Percentiles rank a stretch among this genome's conserved stretches.
Evolutionary conservation across 2,329 filamentous ascomycete species (phyloP).

Genomic region (Pseudogymnoascus sp.): DNA sequence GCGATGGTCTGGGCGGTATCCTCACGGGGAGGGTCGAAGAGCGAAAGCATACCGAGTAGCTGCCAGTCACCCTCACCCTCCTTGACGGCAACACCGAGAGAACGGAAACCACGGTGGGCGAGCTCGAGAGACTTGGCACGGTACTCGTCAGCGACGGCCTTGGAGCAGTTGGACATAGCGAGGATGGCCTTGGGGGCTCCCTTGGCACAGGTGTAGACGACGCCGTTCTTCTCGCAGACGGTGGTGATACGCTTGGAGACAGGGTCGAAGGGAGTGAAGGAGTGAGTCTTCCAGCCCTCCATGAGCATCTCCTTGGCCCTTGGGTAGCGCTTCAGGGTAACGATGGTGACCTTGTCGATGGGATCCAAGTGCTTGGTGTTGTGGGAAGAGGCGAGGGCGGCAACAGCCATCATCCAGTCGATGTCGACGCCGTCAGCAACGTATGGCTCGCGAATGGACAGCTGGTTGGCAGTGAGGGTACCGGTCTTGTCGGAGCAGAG

Average conservation of each 20-base stretch:
- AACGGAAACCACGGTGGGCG: slow-evolving; percentile 71
- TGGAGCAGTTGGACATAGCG: slow-evolving; percentile 57
- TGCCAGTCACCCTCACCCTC: slow-evolving; percentile 68
- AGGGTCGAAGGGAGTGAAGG: slow-evolving; percentile 70
- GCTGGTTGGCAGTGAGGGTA: slow-evolving; percentile 67
- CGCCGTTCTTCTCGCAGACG: slow-evolving; percentile 58
- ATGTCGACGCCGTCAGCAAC: slow-evolving; percentile 69
- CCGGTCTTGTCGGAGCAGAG: slow-evolving; percentile 78
- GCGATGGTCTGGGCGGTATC: slow-evolving; percentile 72
- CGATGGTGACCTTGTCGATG: slow-evolving; percentile 71
- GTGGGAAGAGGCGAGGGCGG: slow-evolving; percentile 68
- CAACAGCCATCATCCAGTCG: slow-evolving; percentile 79
- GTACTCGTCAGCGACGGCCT: slow-evolving; percentile 58
- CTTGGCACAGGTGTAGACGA: slow-evolving; percentile 66
- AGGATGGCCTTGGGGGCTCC: slow-evolving; percentile 70
- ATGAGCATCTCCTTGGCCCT: slow-evolving; percentile 68
- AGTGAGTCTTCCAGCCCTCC: slow-evolving; percentile 67
- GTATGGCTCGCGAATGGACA: slow-evolving; percentile 68
- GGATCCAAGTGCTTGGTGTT: slow-evolving; percentile 72
- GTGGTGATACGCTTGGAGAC: slow-evolving; percentile 73
- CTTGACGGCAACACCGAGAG: slow-evolving; percentile 69
- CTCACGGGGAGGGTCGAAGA: slow-evolving; percentile 73
- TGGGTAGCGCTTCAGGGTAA: slow-evolving; percentile 68
- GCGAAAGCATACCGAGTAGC: slow-evolving; percentile 67
- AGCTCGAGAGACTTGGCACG: slow-evolving; percentile 67